Conservation (phyloP, 129 eudicot genomes). For the Artemisia tridentata region DNA sequence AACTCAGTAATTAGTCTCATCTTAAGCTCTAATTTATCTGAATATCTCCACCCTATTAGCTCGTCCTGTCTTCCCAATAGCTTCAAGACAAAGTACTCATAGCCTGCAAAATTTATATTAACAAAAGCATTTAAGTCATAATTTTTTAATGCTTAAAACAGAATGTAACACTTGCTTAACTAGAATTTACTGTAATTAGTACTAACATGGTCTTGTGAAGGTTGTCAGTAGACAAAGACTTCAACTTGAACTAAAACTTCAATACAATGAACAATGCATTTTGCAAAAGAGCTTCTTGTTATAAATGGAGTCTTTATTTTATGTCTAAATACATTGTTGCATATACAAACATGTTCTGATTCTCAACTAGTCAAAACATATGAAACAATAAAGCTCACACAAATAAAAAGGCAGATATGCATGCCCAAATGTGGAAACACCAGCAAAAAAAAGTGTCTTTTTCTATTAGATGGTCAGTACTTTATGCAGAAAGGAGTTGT, state of each 20-base stretch:
- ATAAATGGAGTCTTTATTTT: too few relatives aligned
- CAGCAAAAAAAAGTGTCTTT: constrained; percentile 22
- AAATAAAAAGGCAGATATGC: constrained; percentile 25
- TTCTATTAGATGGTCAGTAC: constrained; percentile 1
- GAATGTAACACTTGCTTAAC: neutral
- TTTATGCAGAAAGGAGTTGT: constrained; percentile 11
- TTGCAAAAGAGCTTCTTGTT: too few relatives aligned
- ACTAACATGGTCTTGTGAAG: too few relatives aligned
- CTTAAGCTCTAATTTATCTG: constrained; percentile 14
- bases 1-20: constrained; percentile 22
- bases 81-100: constrained; percentile 10
- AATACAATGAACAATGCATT: too few relatives aligned
- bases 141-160: neutral
- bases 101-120: constrained; percentile 10
- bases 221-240: too few relatives aligned
- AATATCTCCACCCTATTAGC: neutral
- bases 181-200: too few relatives aligned
- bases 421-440: constrained; percentile 28
- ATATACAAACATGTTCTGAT: neutral
- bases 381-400: neutral
- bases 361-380: neutral
- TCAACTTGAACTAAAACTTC: too few relatives aligned
- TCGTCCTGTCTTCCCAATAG: constrained; percentile 21
- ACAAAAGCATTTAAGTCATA: constrained; percentile 1
- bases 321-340: neutral